Base-by-base conservation (phyloP, 495 filamentous ascomycete genomes). In the Hyaloscypha finlandica region DNA sequence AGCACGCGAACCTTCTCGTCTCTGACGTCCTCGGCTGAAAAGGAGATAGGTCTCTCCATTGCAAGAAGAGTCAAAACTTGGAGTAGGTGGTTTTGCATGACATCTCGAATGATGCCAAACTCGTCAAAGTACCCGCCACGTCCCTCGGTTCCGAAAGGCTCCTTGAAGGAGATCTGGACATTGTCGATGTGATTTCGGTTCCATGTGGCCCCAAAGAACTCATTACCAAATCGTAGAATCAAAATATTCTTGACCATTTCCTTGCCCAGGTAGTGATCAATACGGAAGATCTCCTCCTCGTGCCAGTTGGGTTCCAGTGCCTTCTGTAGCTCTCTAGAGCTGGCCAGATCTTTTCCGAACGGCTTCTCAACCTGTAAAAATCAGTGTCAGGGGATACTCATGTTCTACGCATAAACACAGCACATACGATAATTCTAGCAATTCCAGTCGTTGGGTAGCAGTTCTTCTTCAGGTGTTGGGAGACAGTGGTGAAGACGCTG, bases 171-270 rank as follows among this genome's bases (percentile, higher is more conserved):
- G 76, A 99, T 98, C 79, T 93, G 90, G 58, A 99, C 93, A 70
- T 97, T 99, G 80, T 98, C 95, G 82, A 99, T 99, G 83, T 99
- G 95, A 77, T 97, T 94, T 65, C 95, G 88, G 83, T 97, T 98
- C 96, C 96, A 99, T 63, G 95, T 98, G 57, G 96, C 96, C 64
- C 94, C 93, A 73, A 99, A 96, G 85, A 99, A 98, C 74, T 97
- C 93, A 80, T 99, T 99, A 70, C 95, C 96, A 77, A 99, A 99
- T 71, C 96, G 87, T 68, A 99, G 88, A 71, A 99, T 97, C 62
- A 99, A 87, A 74, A 99, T 96, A 78, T 99, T 99, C 87, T 99
- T 99, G 64, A 99, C 96, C 96, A 99, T 99, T 83, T 99, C 96
- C 87, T 99, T 99, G 71, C 96, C 96, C 51, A 99, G 86, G 77